Percentiles rank a stretch among this genome's conserved stretches.
Evolutionary conservation across 306 rosid species (phyloP).

Genomic region (Prunus dulcis): DNA sequence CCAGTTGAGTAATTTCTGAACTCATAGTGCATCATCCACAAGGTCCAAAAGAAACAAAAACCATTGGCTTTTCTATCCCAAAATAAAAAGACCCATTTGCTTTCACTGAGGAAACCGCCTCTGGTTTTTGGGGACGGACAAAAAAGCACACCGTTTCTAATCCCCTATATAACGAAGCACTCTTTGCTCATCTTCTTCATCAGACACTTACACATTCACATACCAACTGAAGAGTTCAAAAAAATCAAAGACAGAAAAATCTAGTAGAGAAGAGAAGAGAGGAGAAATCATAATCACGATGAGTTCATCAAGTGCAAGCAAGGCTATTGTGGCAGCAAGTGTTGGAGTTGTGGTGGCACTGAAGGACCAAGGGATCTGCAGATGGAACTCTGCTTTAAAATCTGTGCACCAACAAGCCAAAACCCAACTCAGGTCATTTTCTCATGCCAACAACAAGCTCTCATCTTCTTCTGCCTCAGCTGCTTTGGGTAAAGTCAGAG

Average conservation of each 20-base stretch:
- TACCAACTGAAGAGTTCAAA: not conserved
- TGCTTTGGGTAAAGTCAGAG: not conserved
- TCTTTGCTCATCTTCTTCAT: not conserved
- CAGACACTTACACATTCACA: not conserved
- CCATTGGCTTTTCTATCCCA: not conserved
- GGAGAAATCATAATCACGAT: not conserved
- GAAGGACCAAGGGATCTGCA: conserved; percentile 41
- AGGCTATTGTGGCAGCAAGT: conserved; percentile 28
- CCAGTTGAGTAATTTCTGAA: not conserved
- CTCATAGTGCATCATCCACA: too few relatives aligned
- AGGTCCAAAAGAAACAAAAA: not conserved
- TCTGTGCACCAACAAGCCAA: conserved; percentile 27
- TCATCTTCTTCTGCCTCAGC: conserved; percentile 21
- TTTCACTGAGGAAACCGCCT: too few relatives aligned
- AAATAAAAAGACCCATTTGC: not conserved
- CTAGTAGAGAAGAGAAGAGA: too few relatives aligned
- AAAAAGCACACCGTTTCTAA: not conserved
- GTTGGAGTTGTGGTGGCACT: conserved; percentile 40
- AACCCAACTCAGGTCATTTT: conserved; percentile 13
- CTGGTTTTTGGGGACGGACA: not conserved
- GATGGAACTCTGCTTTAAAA: conserved; percentile 30
- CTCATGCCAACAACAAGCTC: conserved; percentile 24
- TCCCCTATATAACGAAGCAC: not conserved
- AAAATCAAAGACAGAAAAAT: not conserved
- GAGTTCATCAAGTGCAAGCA: conserved; percentile 21